Evolutionary conservation across 139 green algal genomes (phyloP).

Genomic region (Auxenochlorella pyrenoidosa): DNA sequence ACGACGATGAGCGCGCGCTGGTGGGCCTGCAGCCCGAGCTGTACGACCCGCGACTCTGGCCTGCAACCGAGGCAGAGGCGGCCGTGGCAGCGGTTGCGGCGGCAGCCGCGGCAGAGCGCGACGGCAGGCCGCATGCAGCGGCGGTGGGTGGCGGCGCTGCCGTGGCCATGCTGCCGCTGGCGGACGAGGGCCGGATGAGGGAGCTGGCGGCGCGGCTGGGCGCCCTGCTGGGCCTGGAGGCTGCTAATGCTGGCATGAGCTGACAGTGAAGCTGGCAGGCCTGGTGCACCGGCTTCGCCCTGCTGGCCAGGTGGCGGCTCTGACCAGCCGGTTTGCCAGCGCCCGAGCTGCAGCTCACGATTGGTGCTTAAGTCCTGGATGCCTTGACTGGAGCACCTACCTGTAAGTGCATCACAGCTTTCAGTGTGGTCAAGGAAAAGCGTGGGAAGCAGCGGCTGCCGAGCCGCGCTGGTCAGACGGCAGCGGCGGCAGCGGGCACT

Average conservation of each 20-base stretch:
- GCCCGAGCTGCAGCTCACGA: too few relatives aligned
- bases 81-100: background rate
- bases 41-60: conserved; percentile 29
- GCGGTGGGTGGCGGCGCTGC: background rate
- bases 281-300: too few relatives aligned
- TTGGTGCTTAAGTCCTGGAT: too few relatives aligned
- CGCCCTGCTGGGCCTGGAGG: conserved; percentile 17
- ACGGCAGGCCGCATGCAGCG: background rate
- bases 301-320: too few relatives aligned
- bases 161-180: background rate
- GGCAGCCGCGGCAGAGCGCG: background rate
- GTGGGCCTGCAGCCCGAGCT: conserved; percentile 56
- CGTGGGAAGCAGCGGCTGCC: too few relatives aligned
- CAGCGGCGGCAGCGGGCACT: too few relatives aligned
- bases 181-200: background rate
- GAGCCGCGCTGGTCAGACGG: too few relatives aligned
- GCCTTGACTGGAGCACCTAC: too few relatives aligned
- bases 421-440: too few relatives aligned
- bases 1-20: conserved; percentile 43
- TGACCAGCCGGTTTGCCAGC: too few relatives aligned
- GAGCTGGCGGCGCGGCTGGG: conserved; percentile 17
- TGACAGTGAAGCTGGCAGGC: background rate
- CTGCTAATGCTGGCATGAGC: background rate
- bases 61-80: background rate
- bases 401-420: too few relatives aligned